Base-by-base conservation (phyloP, 1,139 yeast genomes). In the Pneumocystis sp. region DNA sequence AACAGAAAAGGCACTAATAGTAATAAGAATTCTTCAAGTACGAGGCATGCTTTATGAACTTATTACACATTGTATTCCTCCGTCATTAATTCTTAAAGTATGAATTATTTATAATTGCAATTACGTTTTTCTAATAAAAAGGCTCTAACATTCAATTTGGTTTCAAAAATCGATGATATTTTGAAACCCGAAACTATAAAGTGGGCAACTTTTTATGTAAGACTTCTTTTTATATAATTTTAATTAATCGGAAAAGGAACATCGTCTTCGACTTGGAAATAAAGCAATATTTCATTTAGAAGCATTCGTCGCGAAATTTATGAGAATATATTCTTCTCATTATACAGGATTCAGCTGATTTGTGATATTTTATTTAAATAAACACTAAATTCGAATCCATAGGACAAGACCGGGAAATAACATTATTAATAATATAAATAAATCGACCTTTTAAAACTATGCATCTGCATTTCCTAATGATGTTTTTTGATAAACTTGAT, bases 221-320 rank as follows among this genome's bases (percentile, higher is more conserved):
- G n/a, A 25, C 2, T 50, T 25, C 21, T 12, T 17, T 50, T 7
- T 50, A 70, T 68, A 68, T 17, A 68, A 34, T 40, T 59, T 15
- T 4, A 34, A 5, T 3, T 66, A 67, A 67, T 8, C n/a, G 12
- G 25, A 50, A 50, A 50, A 50, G 57, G 97, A 93, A 73, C 97
- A 93, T 73, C 82, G 99, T 66, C 79, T 93, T 68, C 83, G 93
- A 69, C 78, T 88, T 68, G 98, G 98, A 0, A 83, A 82, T 69
- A 93, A 93, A 74, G 87, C 93, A 61, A 93, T 93, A 19, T 93
- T 89, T 76, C 99, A 93, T 75, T 78, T 93, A 67, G 99, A 93
- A 76, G 98, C 97, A 0, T 93, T 89, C 74, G 83, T 88, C 21
- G 97, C 97, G 0, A 86, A 83, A 73, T 83, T 85, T 1, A 93